Evolutionary conservation across 2,329 filamentous ascomycete genomes (phyloP).

Genomic region (Aureobasidium namibiae): DNA sequence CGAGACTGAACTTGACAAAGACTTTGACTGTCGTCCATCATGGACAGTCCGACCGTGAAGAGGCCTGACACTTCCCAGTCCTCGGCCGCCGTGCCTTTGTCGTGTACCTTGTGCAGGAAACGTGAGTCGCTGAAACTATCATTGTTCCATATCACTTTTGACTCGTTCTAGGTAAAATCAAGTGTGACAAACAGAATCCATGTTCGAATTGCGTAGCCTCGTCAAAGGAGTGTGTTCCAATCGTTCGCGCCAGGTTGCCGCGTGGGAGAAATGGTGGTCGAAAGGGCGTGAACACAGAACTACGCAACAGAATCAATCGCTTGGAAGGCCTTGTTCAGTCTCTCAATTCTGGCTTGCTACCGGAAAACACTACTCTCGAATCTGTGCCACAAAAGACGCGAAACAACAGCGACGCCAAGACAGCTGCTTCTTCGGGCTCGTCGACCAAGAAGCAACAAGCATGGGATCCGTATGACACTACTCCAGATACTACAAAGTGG

Average conservation of each 20-base stretch:
- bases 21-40: background rate
- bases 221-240: conserved; percentile 4
- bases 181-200: conserved; percentile 13
- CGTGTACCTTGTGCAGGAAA: conserved; percentile 10
- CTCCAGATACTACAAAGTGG: background rate
- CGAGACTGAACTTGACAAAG: background rate
- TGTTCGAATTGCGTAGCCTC: conserved; percentile 4
- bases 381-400: background rate
- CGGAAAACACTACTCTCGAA: background rate
- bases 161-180: conserved; percentile 5
- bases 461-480: background rate
- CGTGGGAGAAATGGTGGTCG: conserved; percentile 10
- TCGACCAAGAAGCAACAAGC: background rate
- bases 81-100: conserved; percentile 1
- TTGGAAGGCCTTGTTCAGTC: conserved; percentile 10
- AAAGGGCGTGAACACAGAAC: conserved; percentile 4
- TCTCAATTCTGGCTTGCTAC: conserved; percentile 1
- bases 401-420: background rate
- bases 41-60: background rate
- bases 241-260: conserved; percentile 9
- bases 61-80: background rate
- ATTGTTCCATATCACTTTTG: background rate
- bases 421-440: background rate
- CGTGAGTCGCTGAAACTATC: background rate
- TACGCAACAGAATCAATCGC: conserved; percentile 9